A percentile compares a stretch with the other conserved stretches of the same genome.
These are phyloP conservation scores for Nicotiana rustica DNA, from an alignment of 305 asterid species.

Conservation along the genomic window DNA sequence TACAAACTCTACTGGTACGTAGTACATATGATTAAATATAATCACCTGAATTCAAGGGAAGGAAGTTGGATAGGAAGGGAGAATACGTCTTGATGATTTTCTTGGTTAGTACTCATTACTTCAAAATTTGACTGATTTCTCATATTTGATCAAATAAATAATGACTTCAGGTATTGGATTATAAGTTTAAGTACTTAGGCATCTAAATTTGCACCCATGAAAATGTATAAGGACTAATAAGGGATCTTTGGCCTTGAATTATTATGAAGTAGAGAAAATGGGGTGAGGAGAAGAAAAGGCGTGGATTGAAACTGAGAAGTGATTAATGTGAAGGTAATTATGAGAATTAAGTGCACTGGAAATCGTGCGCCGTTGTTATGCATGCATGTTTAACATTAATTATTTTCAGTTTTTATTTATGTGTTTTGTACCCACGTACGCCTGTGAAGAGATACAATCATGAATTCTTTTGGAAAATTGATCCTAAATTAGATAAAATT, in stretches of 20 bases:
- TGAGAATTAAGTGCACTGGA: constrained; percentile 54
- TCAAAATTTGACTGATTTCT: constrained; percentile 5
- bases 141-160: background rate
- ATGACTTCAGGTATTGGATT: constrained; percentile 27
- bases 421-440: constrained; percentile 28
- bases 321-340: constrained; percentile 48
- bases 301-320: constrained; percentile 33
- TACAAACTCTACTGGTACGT: background rate
- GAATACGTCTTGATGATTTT: constrained; percentile 48
- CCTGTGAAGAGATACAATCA: background rate
- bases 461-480: constrained; percentile 7
- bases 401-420: constrained; percentile 25
- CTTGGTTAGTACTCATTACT: constrained; percentile 43
- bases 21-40: background rate
- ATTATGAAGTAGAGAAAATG: background rate
- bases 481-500: background rate
- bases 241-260: background rate
- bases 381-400: constrained; percentile 37
- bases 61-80: constrained; percentile 51
- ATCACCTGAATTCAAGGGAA: constrained; percentile 63
- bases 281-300: constrained; percentile 44
- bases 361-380: constrained; percentile 70
- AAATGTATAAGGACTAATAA: background rate
- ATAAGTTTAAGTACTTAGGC: background rate
- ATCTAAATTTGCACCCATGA: background rate